Conservation (phyloP, 139 green algal genomes). For the Chlorella sp. region DNA sequence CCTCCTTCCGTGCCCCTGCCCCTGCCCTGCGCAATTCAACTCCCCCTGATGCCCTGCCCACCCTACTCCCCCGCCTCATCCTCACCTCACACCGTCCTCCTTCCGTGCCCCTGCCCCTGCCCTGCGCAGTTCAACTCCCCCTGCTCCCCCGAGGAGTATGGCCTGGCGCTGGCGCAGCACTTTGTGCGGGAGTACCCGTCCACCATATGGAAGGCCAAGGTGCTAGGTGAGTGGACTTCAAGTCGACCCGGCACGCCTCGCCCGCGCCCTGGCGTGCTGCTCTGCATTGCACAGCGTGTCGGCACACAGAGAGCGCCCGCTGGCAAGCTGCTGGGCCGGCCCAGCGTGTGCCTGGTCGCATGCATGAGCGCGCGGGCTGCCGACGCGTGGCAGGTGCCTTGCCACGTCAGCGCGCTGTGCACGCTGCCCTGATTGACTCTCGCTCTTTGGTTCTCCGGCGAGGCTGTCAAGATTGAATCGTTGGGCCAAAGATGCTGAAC, state of each 20-base stretch:
- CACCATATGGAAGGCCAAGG: constrained; percentile 81
- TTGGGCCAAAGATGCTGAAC: background rate
- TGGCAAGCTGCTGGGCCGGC: background rate
- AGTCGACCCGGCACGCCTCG: background rate
- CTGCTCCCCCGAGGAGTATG: constrained; percentile 89
- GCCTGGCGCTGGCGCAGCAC: constrained; percentile 81
- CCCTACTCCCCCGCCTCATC: background rate
- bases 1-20: too few species aligned
- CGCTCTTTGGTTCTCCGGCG: too few species aligned
- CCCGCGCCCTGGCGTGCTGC: background rate
- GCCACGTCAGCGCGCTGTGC: background rate
- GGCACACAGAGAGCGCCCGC: background rate
- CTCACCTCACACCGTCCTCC: background rate
- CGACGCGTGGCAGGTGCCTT: too few species aligned
- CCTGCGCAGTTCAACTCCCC: constrained; percentile 43
- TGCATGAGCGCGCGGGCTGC: background rate
- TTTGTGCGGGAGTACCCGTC: constrained; percentile 85
- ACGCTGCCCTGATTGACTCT: too few species aligned
- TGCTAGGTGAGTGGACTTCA: constrained; percentile 49
- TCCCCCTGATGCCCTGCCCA: background rate
- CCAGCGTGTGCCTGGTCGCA: background rate
- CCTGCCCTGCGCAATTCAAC: too few species aligned
- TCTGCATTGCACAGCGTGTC: background rate
- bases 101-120: background rate
- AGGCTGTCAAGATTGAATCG: too few species aligned